Evolutionary conservation across 768 basidiomycete genomes (phyloP), one percentile per base, ranked within the genome.

Genomic region (Cytidiella melzeri): DNA sequence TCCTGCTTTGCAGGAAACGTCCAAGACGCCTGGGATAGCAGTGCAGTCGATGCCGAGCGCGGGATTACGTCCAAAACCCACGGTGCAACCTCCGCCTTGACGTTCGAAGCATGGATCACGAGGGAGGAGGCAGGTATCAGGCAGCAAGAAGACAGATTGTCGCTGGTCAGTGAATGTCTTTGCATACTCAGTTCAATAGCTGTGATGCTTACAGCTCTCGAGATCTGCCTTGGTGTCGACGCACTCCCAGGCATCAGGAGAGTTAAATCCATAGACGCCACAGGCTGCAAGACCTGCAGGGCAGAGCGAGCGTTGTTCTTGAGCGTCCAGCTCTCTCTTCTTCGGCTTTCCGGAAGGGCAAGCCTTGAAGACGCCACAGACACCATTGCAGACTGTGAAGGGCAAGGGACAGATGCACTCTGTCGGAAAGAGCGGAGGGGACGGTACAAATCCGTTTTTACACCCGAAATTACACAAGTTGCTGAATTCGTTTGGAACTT

Each of bases 1-100:
- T 4, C 77, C 76, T 10, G 43, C 45, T 6, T 67, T 43, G 59
- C 78, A 80, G 3, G 74, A 66, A 13, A 80, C 77, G 47, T 75
- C 75, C 23, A 69, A 67, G 24, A 76, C 73, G 11, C 75, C 73
- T 2, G 63, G 64, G 23, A 80, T 67, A 18, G 69, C 68, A 3
- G 74, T 74, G 57, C 79, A 80, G 52, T 80, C 79, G 7, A 61
- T 50, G 20, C 79, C 77, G n/a, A 61, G 42, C n/a, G 59, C 55
- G n/a, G 62, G 55, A 41, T 50, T 53, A 9, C 55, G 57, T n/a
- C 59, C 55, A 27, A 69, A 60, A 10, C 68, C 58, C 20, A 53
- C 43, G 41, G 40, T 48, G 52, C 52, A 53, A 13, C 52, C 52
- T 19, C 52, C 52, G 21, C 52, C 52, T 45, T 20, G 24, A 47